Percentiles rank a stretch among this genome's conserved stretches.
These are phyloP conservation scores for Orbilia javanica DNA, from an alignment of 2,329 filamentous ascomycete species.

Conservation along the genomic window DNA sequence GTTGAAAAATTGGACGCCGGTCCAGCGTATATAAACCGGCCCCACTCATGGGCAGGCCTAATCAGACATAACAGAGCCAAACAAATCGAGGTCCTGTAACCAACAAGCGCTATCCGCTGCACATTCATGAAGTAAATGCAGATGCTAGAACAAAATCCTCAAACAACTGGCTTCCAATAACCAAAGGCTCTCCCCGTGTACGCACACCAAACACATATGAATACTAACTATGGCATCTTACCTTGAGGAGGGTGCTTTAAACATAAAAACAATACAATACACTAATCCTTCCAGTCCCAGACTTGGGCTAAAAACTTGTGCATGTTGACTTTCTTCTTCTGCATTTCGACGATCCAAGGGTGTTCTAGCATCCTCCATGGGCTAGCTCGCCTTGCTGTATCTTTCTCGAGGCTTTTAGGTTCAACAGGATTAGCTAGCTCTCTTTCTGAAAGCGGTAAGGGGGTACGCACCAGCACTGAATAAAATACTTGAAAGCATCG, in stretches of 20 bases:
- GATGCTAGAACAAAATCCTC: conserved; percentile 24
- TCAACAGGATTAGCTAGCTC: conserved; percentile 7
- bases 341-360: conserved; percentile 98
- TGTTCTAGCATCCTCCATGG: conserved; percentile 99
- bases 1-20: not conserved
- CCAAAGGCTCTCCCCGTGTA: conserved; percentile 1
- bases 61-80: not conserved
- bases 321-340: conserved; percentile 97
- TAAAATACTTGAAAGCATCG: conserved; percentile 98
- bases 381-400: conserved; percentile 84
- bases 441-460: conserved; percentile 31
- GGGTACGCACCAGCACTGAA: conserved; percentile 91
- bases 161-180: conserved; percentile 18
- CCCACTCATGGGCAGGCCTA: conserved; percentile 7
- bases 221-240: conserved; percentile 12
- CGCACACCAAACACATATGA: conserved; percentile 12
- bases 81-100: conserved; percentile 3
- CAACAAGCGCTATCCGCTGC: conserved; percentile 25
- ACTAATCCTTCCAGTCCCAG: conserved; percentile 90
- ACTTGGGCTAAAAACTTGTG: conserved; percentile 91
- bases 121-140: conserved; percentile 27
- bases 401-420: conserved; percentile 84
- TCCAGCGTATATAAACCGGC: conserved; percentile 4
- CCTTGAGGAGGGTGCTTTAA: not conserved
- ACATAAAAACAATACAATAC: not conserved